Base-by-base conservation (phyloP, 2,329 filamentous ascomycete species). In the Xylariales sp. region DNA sequence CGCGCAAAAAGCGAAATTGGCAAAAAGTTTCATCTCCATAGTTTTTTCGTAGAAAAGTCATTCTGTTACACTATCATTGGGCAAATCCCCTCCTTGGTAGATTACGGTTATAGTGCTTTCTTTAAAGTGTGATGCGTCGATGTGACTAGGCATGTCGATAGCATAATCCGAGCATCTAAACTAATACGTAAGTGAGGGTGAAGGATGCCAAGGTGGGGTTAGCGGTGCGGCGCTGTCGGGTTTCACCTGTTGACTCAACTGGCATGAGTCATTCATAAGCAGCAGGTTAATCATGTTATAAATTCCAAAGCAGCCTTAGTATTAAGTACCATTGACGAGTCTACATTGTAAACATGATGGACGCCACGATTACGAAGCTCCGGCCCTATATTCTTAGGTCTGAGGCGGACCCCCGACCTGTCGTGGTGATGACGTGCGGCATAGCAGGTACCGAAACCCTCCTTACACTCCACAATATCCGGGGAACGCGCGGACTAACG, bases 291-390 rank as follows among this genome's bases (percentile, higher is more conserved):
- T n/a, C 39, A 6, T 45, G 12, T 34, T n/a, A 36, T 28, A 56
- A 46, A 45, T 49, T 16, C 18, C 8, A 18, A 49, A 16, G 12
- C 41, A 49, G 1, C 1, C 23, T 23, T 23, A 23, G 23, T 23
- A 23, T 23, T 23, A 23, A 23, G 23, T 23, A 23, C n/a, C 5
- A 28, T 5, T 14, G 10, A 54, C n/a, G 5, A 10, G 28, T 43
- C 41, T 12, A n/a, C 9, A 12, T 41, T 16, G 12, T 14, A 12
- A 57, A 43, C 9, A 93, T 67, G 78, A 76, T 74, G 69, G 62
- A 69, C 69, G 63, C 69, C 66, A 57, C 18, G 12, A 48, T 71
- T 16, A 50, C 36, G 34, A 55, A 56, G 18, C 68, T 73, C 9
- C 23, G 18, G 16, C 68, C 67, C 64, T 53, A 64, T 3, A 74